phyloP scores from a whole-genome alignment of 768 basidiomycete species.

The Lanmaoa rubissima region DNA sequence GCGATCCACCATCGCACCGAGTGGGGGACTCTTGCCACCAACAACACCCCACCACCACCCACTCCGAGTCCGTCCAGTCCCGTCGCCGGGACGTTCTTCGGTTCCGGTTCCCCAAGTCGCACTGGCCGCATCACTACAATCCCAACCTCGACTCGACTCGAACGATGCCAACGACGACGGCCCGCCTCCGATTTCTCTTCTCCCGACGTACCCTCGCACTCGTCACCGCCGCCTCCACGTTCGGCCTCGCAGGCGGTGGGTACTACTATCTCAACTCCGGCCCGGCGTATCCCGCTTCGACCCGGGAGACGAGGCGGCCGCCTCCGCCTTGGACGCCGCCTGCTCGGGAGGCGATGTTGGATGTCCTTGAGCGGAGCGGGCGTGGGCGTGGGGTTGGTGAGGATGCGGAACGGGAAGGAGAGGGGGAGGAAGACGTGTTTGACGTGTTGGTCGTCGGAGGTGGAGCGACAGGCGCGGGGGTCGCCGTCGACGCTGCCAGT shows the following conservation, averaged over 20 bases:
- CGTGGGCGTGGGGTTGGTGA: background rate
- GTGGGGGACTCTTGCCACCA: no score
- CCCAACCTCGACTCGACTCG: background rate
- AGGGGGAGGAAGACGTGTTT: constrained; percentile 55
- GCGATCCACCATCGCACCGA: no score
- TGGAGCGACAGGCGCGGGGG: constrained; percentile 93
- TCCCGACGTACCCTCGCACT: constrained; percentile 55
- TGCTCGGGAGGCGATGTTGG: constrained; percentile 61
- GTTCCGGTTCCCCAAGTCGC: no score
- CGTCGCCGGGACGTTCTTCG: no score
- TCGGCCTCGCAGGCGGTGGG: constrained; percentile 53
- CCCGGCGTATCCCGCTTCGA: constrained; percentile 62
- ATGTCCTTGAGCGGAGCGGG: constrained; percentile 38
- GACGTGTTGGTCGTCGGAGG: constrained; percentile 89
- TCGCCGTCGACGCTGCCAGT: constrained; percentile 93
- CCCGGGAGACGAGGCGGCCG: constrained; percentile 63
- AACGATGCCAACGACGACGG: constrained; percentile 3
- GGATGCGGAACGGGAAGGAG: constrained; percentile 38
- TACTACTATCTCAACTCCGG: constrained; percentile 77
- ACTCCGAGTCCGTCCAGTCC: no score
- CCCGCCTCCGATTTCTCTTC: constrained; percentile 36
- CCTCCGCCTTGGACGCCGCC: constrained; percentile 82
- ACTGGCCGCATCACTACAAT: no score
- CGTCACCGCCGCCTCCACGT: constrained; percentile 52
- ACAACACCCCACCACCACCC: no score